phyloP scores from a whole-genome alignment of 805 yeast species.

The Candida michaelii region DNA sequence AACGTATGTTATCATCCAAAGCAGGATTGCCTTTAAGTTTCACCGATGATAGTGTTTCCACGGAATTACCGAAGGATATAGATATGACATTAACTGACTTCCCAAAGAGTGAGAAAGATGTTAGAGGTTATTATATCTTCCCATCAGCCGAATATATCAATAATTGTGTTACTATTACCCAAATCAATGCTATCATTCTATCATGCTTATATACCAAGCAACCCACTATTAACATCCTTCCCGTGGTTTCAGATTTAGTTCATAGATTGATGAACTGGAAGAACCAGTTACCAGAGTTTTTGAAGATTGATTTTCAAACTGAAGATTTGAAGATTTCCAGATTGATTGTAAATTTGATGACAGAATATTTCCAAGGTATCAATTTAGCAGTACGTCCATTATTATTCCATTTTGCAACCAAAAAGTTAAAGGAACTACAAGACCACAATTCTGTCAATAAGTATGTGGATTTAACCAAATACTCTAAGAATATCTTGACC shows the following conservation, averaged over 20 bases:
- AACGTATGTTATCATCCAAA: constrained; percentile 76
- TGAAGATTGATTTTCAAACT: constrained; percentile 59
- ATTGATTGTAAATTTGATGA: constrained; percentile 69
- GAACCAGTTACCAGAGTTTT: constrained; percentile 59
- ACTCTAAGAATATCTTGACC: constrained; percentile 66
- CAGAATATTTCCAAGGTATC: constrained; percentile 81
- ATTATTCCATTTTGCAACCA: constrained; percentile 71
- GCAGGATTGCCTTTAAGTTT: constrained; percentile 79
- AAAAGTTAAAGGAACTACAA: constrained; percentile 54
- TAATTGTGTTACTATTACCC: constrained; percentile 76
- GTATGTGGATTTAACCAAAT: constrained; percentile 63
- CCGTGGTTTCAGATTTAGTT: constrained; percentile 69
- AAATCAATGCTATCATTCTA: constrained; percentile 71
- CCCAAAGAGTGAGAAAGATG: constrained; percentile 47
- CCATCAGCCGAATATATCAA: constrained; percentile 77
- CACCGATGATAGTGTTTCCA: constrained; percentile 78
- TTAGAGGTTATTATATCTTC: constrained; percentile 63
- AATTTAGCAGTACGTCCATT: constrained; percentile 77
- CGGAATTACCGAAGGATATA: constrained; percentile 72
- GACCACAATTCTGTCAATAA: constrained; percentile 42
- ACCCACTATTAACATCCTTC: constrained; percentile 73
- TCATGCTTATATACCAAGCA: constrained; percentile 71
- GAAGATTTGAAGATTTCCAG: constrained; percentile 60
- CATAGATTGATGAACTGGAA: constrained; percentile 69
- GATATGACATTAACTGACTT: constrained; percentile 50